These are phyloP conservation scores for Pistacia vera DNA, from an alignment of 345 rosid genomes.

Conservation along the genomic window DNA sequence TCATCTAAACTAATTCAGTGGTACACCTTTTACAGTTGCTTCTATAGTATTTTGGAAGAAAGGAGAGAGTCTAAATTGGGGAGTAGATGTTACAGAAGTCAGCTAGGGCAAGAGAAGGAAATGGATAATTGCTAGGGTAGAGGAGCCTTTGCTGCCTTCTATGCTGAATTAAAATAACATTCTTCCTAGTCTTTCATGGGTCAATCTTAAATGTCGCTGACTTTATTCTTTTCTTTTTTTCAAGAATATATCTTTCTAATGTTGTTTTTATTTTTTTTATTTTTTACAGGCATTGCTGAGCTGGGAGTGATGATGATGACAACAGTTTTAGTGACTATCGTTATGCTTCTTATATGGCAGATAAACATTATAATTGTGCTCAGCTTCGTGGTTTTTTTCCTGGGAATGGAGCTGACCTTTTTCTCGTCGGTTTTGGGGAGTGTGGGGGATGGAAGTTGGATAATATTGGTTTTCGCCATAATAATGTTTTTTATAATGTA, in stretches of 20 bases:
- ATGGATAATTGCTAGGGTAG: too few relatives aligned
- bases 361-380: constrained; percentile 80
- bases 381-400: constrained; percentile 67
- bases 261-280: constrained; percentile 22
- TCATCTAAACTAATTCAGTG: too few relatives aligned
- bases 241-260: constrained; percentile 1
- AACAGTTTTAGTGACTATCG: constrained; percentile 81
- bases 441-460: constrained; percentile 96
- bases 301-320: constrained; percentile 99
- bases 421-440: constrained; percentile 85
- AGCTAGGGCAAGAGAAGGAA: too few relatives aligned
- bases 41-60: too few relatives aligned
- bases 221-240: background rate
- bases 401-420: constrained; percentile 80
- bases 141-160: too few relatives aligned
- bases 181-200: too few relatives aligned
- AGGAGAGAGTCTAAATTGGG: too few relatives aligned
- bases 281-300: constrained; percentile 87
- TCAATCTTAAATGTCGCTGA: background rate
- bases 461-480: constrained; percentile 79
- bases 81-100: too few relatives aligned
- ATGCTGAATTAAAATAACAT: too few relatives aligned
- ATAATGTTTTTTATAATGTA: constrained; percentile 90
- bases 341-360: constrained; percentile 99
- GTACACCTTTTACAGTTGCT: too few relatives aligned